Conservation (phyloP, 371 early-diverging fungal genomes). For the Actinomortierella wolfii region DNA sequence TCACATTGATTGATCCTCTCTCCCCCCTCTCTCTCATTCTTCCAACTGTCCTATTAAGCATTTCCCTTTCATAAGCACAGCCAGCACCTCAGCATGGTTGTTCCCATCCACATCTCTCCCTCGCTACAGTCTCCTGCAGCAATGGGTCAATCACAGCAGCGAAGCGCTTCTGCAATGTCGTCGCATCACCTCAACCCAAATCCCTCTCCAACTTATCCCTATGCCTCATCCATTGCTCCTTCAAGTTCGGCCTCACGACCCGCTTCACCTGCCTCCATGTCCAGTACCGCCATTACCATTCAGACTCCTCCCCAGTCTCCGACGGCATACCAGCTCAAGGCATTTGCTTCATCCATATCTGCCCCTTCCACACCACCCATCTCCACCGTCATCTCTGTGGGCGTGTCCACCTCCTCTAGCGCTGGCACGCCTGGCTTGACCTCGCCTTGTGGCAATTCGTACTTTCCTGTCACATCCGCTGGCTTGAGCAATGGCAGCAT, state of each 20-base stretch:
- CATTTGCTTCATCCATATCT: slow-evolving; percentile 5
- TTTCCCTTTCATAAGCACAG: not conserved
- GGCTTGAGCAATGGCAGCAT: not conserved
- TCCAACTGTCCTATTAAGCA: not conserved
- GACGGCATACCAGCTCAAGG: slow-evolving; percentile 13
- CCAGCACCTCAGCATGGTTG: slow-evolving; percentile 7
- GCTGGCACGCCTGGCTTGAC: slow-evolving; percentile 10
- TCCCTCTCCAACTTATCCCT: slow-evolving; percentile 14
- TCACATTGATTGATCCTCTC: slow-evolving; percentile 1
- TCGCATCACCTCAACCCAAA: slow-evolving; percentile 28
- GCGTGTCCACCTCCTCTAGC: not conserved
- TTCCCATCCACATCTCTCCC: not conserved
- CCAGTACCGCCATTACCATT: slow-evolving; percentile 7
- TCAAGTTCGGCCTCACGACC: slow-evolving; percentile 18
- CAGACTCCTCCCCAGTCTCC: slow-evolving; percentile 29
- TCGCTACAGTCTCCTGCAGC: slow-evolving; percentile 2
- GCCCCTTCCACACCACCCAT: slow-evolving; percentile 7
- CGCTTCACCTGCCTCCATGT: slow-evolving; percentile 25
- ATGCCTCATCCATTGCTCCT: slow-evolving; percentile 24
- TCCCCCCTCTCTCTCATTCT: slow-evolving; percentile 3
- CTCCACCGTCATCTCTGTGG: slow-evolving; percentile 5
- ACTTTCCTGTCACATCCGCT: slow-evolving; percentile 3
- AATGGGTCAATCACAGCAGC: slow-evolving; percentile 48
- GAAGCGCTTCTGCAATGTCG: slow-evolving; percentile 18
- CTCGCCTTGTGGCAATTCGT: not conserved